These are phyloP conservation scores for Hymenotorrendiella dingleyae DNA, from an alignment of 2,329 filamentous ascomycete species.

Conservation along the genomic window DNA sequence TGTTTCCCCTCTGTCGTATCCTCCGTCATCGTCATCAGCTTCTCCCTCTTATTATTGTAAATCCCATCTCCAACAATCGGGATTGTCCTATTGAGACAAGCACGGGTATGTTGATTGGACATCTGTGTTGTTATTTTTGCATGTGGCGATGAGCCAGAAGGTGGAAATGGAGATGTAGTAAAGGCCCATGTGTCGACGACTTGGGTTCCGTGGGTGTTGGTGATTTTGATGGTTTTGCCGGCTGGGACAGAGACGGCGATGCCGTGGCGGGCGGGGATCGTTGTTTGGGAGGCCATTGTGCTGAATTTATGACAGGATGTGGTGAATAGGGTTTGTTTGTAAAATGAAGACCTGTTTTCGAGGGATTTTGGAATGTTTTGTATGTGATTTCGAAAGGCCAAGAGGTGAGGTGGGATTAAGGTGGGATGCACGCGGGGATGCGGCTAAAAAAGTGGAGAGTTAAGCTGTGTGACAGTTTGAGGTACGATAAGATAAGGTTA, in stretches of 20 bases:
- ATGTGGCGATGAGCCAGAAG: too few relatives aligned
- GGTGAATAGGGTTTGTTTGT: too few relatives aligned
- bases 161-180: constrained; percentile 3
- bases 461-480: too few relatives aligned
- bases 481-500: too few relatives aligned
- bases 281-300: constrained; percentile 4
- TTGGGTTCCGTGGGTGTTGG: constrained; percentile 17
- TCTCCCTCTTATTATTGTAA: constrained; percentile 18
- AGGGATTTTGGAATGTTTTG: too few relatives aligned
- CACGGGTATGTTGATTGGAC: constrained; percentile 22
- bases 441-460: too few relatives aligned
- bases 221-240: constrained; percentile 15
- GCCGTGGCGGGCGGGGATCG: constrained; percentile 16
- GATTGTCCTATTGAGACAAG: constrained; percentile 18
- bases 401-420: too few relatives aligned
- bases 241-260: constrained; percentile 7
- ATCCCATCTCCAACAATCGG: constrained; percentile 19
- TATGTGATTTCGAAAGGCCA: too few relatives aligned
- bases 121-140: constrained; percentile 15
- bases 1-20: constrained; percentile 20
- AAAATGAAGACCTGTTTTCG: too few relatives aligned
- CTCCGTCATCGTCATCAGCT: constrained; percentile 17
- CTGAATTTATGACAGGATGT: too few relatives aligned
- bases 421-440: too few relatives aligned
- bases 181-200: constrained; percentile 24